These are phyloP conservation scores for Orbilia javanica DNA, from an alignment of 2,329 filamentous ascomycete species.

Conservation along the genomic window DNA sequence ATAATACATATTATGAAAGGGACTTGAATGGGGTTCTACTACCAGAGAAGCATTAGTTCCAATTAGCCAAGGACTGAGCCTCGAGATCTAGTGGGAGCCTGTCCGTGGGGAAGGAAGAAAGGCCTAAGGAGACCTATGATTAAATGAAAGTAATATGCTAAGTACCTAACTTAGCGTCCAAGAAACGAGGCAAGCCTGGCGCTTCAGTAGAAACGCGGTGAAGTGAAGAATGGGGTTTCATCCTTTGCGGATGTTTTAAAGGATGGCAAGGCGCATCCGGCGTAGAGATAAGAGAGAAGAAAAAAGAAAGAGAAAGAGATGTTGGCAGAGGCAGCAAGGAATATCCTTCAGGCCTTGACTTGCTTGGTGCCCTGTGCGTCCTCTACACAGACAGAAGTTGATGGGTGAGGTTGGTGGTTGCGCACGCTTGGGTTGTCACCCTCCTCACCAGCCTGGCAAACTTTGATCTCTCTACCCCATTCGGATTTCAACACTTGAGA, in stretches of 20 bases:
- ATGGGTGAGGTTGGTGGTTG: constrained; percentile 67
- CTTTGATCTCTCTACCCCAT: constrained; percentile 97
- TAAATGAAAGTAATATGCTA: constrained; percentile 60
- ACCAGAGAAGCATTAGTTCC: constrained; percentile 44
- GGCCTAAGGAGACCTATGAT: constrained; percentile 49
- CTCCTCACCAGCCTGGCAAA: constrained; percentile 96
- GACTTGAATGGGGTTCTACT: constrained; percentile 27
- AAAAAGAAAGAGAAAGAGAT: neutral
- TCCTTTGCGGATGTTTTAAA: constrained; percentile 18
- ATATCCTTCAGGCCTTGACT: constrained; percentile 41
- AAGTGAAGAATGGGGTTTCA: constrained; percentile 41
- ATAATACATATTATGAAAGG: constrained; percentile 47
- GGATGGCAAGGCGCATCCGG: constrained; percentile 25
- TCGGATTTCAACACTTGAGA: constrained; percentile 98
- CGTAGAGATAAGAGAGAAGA: constrained; percentile 5
- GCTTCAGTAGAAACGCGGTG: constrained; percentile 40
- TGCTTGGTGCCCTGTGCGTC: constrained; percentile 44
- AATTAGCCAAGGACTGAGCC: constrained; percentile 8
- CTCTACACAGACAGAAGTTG: constrained; percentile 28
- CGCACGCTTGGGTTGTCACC: constrained; percentile 71
- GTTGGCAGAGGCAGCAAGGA: neutral
- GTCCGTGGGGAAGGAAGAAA: constrained; percentile 40
- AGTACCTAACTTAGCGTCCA: constrained; percentile 37
- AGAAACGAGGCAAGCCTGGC: constrained; percentile 54
- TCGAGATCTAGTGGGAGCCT: constrained; percentile 52